Evolutionary conservation across 805 yeast species (phyloP), one percentile per base, ranked within the genome.

Genomic region (Metschnikowia arizonensis): DNA sequence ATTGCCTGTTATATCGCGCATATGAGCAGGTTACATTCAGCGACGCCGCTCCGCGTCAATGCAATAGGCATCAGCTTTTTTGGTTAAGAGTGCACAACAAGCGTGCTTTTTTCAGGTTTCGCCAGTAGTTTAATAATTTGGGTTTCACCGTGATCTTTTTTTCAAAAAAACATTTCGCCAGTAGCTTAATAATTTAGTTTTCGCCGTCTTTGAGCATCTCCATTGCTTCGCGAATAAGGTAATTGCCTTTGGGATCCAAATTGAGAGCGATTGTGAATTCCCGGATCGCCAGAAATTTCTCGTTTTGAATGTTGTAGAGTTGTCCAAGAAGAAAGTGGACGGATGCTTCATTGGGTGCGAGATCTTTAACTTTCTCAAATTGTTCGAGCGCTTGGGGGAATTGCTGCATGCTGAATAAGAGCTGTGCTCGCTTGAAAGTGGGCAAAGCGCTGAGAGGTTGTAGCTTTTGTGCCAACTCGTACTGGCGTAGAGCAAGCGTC

Each of bases 311-410:
- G 55, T 83, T 86, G 73, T 89, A 88, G 44, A 90, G 73, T 58
- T 88, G 88, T 9, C 97, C 99, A 37, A 93, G 69, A 33, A 90
- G 67, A 63, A 85, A 88, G 63, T 91, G 98, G 23, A 91, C 96
- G 43, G 88, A 82, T 0, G 97, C 95, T 61, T 91, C 98, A 62
- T 91, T 95, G 0, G 99, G 97, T 0, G 95, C 96, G 44, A 88
- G 65, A 23, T 79, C 77, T 51, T 78, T 79, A 44, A 93, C 74
- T 38, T 74, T 72, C 57, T 86, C 89, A 59, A 93, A 85, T 59
- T 82, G 86, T 31, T 73, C 74, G 47, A 89, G 67, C 0, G 98
- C 95, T 42, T 76, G 80, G 21, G 78, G 78, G 59, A 80, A 88
- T 48, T 80, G 77, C 48, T 83, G 85, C 76, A 87, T 72, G 3